phyloP scores from a whole-genome alignment of 2,329 filamentous ascomycete genomes.

The Sporothrix phasma region DNA sequence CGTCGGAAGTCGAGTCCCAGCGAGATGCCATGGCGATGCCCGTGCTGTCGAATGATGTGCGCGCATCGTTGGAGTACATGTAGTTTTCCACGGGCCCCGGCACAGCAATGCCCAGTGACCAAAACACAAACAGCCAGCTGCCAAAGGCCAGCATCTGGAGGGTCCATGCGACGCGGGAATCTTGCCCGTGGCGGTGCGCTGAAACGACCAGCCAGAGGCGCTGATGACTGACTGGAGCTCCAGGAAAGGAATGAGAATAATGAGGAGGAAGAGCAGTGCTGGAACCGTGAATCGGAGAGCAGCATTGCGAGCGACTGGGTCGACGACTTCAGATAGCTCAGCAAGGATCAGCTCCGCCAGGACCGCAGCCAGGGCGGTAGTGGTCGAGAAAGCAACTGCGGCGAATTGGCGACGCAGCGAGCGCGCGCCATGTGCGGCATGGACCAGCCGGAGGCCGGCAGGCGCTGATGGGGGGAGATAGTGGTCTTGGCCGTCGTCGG shows the following conservation, averaged over 20 bases:
- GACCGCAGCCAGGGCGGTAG: constrained; percentile 66
- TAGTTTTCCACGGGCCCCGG: constrained; percentile 21
- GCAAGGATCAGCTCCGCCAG: constrained; percentile 73
- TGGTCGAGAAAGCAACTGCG: constrained; percentile 62
- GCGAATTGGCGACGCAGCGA: constrained; percentile 42
- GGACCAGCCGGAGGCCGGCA: constrained; percentile 45
- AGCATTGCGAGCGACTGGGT: constrained; percentile 53
- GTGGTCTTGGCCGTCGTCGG: constrained; percentile 49
- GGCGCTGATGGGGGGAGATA: constrained; percentile 55
- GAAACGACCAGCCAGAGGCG: constrained; percentile 52
- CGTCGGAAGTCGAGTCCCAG: constrained; percentile 10
- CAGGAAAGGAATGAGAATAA: constrained; percentile 67
- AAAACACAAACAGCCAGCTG: constrained; percentile 64
- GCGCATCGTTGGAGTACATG: constrained; percentile 19
- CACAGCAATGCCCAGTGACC: constrained; percentile 60
- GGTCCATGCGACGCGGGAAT: constrained; percentile 51
- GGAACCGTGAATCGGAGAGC: constrained; percentile 62
- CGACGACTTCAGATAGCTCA: constrained; percentile 70
- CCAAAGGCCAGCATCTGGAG: constrained; percentile 53
- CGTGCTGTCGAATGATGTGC: constrained; percentile 26
- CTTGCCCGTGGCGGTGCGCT: constrained; percentile 45
- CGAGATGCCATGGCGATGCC: constrained; percentile 24
- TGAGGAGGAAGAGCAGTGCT: constrained; percentile 59
- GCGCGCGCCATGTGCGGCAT: constrained; percentile 48
- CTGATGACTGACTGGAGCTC: constrained; percentile 59